Percentiles rank a stretch among this genome's conserved stretches.
Conservation (phyloP, 2,329 filamentous ascomycete genomes). For the Nemania serpens region DNA sequence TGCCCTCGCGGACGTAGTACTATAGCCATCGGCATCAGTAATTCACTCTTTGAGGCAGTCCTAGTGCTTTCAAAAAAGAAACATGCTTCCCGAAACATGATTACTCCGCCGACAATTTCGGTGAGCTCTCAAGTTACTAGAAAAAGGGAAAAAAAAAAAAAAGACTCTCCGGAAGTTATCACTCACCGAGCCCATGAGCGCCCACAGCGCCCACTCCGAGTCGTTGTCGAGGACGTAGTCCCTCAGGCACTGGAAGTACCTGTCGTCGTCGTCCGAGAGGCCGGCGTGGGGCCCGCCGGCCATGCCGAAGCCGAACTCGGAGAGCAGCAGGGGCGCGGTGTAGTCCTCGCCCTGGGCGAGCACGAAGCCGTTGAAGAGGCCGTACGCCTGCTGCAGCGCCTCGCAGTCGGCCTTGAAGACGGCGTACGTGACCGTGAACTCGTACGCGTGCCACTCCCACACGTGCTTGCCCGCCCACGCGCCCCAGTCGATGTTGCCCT, state of each 20-base stretch:
- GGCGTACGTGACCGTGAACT: conserved; percentile 56
- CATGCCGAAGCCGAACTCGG: conserved; percentile 63
- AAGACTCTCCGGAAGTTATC: no score
- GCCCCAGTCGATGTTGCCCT: conserved; percentile 48
- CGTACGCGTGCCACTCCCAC: conserved; percentile 65
- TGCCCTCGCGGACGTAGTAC: conserved; percentile 60
- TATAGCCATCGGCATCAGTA: no score
- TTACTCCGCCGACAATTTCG: no score
- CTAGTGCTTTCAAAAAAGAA: no score
- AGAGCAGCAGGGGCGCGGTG: conserved; percentile 61
- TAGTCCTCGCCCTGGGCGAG: conserved; percentile 51
- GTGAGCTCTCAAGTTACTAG: no score
- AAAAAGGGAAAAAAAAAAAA: no score
- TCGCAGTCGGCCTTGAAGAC: conserved; percentile 50
- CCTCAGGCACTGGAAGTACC: conserved; percentile 57
- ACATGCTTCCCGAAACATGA: no score
- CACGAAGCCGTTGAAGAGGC: conserved; percentile 56
- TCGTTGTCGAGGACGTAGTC: conserved; percentile 60
- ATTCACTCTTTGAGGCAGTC: no score
- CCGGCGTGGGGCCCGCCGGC: conserved; percentile 48
- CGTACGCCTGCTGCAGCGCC: conserved; percentile 50
- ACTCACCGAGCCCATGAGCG: conserved; percentile 61
- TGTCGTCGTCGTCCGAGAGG: conserved; percentile 49
- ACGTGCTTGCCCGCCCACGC: conserved; percentile 58
- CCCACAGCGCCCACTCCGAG: conserved; percentile 64